These are phyloP conservation scores for Epichloe amarillans DNA, from an alignment of 2,329 filamentous ascomycete genomes.

Conservation along the genomic window DNA sequence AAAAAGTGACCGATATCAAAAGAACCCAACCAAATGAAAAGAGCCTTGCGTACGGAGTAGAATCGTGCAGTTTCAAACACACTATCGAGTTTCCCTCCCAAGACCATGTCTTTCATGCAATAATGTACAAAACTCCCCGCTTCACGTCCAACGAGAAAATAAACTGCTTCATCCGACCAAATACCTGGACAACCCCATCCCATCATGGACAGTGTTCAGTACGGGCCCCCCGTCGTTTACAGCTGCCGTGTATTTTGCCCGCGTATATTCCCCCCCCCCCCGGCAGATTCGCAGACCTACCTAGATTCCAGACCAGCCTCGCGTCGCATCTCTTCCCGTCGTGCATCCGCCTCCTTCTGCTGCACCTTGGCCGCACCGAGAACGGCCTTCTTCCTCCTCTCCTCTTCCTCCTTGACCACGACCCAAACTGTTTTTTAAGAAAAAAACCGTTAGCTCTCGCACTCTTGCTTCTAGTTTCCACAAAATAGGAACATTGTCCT, in stretches of 20 bases:
- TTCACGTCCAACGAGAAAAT: no score
- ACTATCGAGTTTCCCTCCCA: background rate
- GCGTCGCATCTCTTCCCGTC: slow-evolving; percentile 35
- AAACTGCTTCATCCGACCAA: background rate
- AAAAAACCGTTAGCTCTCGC: background rate
- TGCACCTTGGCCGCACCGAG: slow-evolving; percentile 22
- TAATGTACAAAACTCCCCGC: background rate
- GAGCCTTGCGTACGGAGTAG: background rate
- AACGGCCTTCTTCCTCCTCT: slow-evolving; percentile 25
- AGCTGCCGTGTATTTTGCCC: background rate
- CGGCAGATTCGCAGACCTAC: slow-evolving; percentile 6
- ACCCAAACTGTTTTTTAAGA: slow-evolving; percentile 29
- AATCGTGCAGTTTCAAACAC: background rate
- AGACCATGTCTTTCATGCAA: background rate
- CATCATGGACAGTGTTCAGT: background rate
- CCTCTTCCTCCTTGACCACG: slow-evolving; percentile 35
- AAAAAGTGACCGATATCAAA: background rate
- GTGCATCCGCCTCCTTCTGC: slow-evolving; percentile 28
- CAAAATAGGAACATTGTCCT: no score
- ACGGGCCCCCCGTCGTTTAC: no score
- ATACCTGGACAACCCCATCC: background rate
- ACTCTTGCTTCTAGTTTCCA: background rate
- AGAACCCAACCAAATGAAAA: background rate
- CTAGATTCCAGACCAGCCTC: slow-evolving; percentile 31
- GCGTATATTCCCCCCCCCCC: no score